Base-by-base conservation (phyloP, 1,284 basidiomycete genomes). In the Moesziomyces antarcticus region DNA sequence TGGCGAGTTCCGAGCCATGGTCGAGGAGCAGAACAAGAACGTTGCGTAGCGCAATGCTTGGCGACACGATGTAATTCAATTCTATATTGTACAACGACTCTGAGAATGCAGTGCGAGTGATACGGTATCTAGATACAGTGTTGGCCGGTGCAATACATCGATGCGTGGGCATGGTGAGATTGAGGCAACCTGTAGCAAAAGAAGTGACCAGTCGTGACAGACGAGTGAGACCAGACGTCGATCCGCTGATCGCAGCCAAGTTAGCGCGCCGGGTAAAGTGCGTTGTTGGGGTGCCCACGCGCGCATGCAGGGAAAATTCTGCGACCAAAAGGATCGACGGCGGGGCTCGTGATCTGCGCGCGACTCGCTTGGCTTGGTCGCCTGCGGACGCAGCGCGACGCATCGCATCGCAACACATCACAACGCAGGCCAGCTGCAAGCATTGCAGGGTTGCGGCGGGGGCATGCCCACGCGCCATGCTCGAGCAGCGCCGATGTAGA, bases 1-100 rank as follows among this genome's bases (percentile, higher is more conserved):
- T 21, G 60, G 62, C 30, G 55, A 62, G 20, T 71, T 76, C 57
- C 54, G 27, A 22, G 43, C 51, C 27, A 51, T 77, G 51, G 68
- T 65, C 18, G 49, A 58, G 7, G 56, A 67, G 51, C 68, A 75
- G 41, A 56, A 56, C 20, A 40, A 50, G 11, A 24, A 56, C 25
- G 54, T 63, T 18, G n/a, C 1, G 18, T 18, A 18, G 41, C 25
- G 25, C 30, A 13, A 33, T 33, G 10, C 30, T 33, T 33, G 30
- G 30, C 30, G 30, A 33, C 30, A 33, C 30, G 13, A 11, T 3
- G 10, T 3, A 33, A 33, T 10, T 13, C 30, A 13, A 33, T 44
- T 20, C 10, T 33, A 33, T 33, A 27, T 27, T 6, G 7, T 33
- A 11, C 13, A 33, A 33, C 30, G 13, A 33, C 30, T 13, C 30